Conservation (phyloP, 2,329 filamentous ascomycete species). For the Fusarium sp. region DNA sequence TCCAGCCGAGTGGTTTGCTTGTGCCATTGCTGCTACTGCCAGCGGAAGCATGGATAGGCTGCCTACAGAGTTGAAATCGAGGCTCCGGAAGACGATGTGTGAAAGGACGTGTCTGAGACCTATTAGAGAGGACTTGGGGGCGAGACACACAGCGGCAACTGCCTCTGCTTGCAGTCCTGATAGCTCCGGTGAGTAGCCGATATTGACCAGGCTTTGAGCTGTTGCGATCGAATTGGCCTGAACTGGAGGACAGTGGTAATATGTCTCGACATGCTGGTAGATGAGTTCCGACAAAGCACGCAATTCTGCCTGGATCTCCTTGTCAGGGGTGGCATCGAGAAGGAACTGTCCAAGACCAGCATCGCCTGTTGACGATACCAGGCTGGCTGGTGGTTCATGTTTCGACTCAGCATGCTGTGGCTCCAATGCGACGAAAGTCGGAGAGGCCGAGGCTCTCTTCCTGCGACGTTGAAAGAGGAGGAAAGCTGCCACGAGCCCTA, state of each 20-base stretch:
- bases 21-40: slow-evolving; percentile 49
- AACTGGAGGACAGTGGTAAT: slow-evolving; percentile 53
- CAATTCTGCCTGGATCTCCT: slow-evolving; percentile 52
- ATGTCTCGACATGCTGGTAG: slow-evolving; percentile 55
- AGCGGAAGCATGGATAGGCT: slow-evolving; percentile 54
- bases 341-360: slow-evolving; percentile 53
- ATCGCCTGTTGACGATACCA: slow-evolving; percentile 29
- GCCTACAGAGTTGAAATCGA: slow-evolving; percentile 47
- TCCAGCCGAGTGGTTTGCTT: slow-evolving; percentile 48
- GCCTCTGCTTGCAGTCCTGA: slow-evolving; percentile 26
- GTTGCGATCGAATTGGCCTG: slow-evolving; percentile 36
- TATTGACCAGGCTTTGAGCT: slow-evolving; percentile 38
- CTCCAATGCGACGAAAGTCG: neutral
- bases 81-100: slow-evolving; percentile 52
- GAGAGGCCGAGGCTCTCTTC: neutral
- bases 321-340: slow-evolving; percentile 53
- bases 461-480: slow-evolving; percentile 44
- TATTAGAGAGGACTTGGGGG: slow-evolving; percentile 49
- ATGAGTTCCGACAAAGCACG: slow-evolving; percentile 53
- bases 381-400: slow-evolving; percentile 16
- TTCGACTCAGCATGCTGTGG: slow-evolving; percentile 1
- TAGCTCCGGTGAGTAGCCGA: slow-evolving; percentile 45
- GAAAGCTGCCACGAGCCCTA: slow-evolving; percentile 46
- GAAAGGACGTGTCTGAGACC: slow-evolving; percentile 57
- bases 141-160: slow-evolving; percentile 50